These are phyloP conservation scores for Davidsoniella eucalypti DNA, from an alignment of 2,329 filamentous ascomycete species.

Conservation along the genomic window DNA sequence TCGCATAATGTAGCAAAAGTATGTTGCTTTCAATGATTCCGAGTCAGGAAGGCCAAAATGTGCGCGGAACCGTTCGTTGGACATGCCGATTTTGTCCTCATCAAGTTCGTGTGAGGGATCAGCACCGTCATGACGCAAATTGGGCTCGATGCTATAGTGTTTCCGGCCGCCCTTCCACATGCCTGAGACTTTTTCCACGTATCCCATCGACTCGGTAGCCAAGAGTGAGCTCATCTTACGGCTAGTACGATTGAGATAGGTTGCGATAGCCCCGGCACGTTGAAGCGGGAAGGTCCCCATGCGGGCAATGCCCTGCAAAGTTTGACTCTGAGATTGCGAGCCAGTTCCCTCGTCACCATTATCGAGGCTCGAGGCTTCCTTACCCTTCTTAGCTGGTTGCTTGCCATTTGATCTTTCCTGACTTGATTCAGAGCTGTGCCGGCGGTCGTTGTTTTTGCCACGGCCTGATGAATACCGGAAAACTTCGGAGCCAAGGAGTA, in stretches of 20 bases:
- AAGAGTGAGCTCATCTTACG: constrained; percentile 68
- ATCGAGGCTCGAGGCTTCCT: constrained; percentile 12
- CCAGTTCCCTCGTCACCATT: background rate
- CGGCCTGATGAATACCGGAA: constrained; percentile 32
- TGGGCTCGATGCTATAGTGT: constrained; percentile 55
- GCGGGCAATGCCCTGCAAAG: constrained; percentile 36
- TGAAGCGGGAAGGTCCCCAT: constrained; percentile 66
- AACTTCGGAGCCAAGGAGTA: constrained; percentile 70
- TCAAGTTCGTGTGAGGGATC: constrained; percentile 20
- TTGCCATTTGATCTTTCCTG: background rate
- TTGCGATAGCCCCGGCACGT: constrained; percentile 66
- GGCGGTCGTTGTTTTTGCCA: background rate
- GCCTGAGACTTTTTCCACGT: constrained; percentile 88
- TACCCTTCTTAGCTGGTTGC: constrained; percentile 3
- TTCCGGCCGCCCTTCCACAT: constrained; percentile 89
- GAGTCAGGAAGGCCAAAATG: constrained; percentile 79
- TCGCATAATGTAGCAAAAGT: constrained; percentile 81
- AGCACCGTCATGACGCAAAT: constrained; percentile 30
- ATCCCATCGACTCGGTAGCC: constrained; percentile 85
- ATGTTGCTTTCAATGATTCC: constrained; percentile 74
- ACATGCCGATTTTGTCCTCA: constrained; percentile 43
- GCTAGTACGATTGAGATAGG: constrained; percentile 63
- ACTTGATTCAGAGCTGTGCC: background rate
- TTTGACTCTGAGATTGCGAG: constrained; percentile 21
- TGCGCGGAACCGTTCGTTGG: constrained; percentile 67